phyloP scores from a whole-genome alignment of 441 rosid species.

The Gossypium davidsonii region DNA sequence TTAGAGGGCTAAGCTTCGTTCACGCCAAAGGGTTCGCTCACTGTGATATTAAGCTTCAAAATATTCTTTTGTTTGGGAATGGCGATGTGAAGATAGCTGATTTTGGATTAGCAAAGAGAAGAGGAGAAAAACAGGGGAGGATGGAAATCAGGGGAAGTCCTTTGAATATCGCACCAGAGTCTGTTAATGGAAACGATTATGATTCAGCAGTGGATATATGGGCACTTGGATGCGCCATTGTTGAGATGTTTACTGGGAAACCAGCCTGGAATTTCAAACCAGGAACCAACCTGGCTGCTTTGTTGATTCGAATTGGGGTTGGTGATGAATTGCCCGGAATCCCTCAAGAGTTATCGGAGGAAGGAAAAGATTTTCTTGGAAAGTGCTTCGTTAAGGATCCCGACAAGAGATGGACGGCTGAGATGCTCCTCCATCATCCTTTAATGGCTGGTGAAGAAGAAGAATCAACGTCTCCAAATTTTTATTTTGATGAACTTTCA shows the following conservation, averaged over 20 bases:
- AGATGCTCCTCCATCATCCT: slow-evolving; percentile 67
- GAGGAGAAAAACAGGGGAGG: slow-evolving; percentile 22
- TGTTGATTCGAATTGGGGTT: slow-evolving; percentile 57
- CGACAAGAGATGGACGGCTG: slow-evolving; percentile 67
- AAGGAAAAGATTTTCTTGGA: slow-evolving; percentile 63
- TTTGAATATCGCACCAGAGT: slow-evolving; percentile 73
- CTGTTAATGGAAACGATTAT: slow-evolving; percentile 55
- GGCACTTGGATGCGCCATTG: slow-evolving; percentile 78
- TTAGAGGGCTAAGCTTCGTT: slow-evolving; percentile 52
- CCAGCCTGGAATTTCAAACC: slow-evolving; percentile 51
- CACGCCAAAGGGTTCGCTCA: slow-evolving; percentile 70
- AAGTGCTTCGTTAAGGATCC: slow-evolving; percentile 70
- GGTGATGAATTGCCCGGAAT: slow-evolving; percentile 51
- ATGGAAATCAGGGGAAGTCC: slow-evolving; percentile 71
- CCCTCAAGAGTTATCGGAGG: slow-evolving; percentile 45
- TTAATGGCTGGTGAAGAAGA: slow-evolving; percentile 32
- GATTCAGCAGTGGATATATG: slow-evolving; percentile 67
- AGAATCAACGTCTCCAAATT: neutral
- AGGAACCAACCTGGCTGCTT: slow-evolving; percentile 34
- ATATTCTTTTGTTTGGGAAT: slow-evolving; percentile 46
- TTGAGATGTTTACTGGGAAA: slow-evolving; percentile 73
- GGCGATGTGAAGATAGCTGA: slow-evolving; percentile 71
- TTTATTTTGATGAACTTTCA: slow-evolving; percentile 5
- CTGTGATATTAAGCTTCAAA: slow-evolving; percentile 75
- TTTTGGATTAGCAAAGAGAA: slow-evolving; percentile 61